These are phyloP conservation scores for Lodderomyces orthopsilosis DNA, from an alignment of 1,139 yeast species.

Conservation along the genomic window DNA sequence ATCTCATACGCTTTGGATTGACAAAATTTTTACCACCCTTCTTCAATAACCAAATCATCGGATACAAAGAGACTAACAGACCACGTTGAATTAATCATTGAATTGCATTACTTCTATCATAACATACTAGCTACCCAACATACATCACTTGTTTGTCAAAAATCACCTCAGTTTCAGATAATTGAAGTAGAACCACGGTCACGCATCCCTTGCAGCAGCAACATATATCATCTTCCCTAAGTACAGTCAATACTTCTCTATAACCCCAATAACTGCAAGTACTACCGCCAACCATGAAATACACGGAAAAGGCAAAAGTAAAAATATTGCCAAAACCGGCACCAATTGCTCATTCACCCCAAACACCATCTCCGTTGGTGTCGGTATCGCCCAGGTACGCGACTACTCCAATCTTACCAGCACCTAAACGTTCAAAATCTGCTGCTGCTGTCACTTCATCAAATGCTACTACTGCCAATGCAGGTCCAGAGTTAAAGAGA, in stretches of 20 bases:
- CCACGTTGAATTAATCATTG: neutral
- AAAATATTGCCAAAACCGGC: slow-evolving; percentile 28
- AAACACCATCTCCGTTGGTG: slow-evolving; percentile 13
- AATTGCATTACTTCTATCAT: neutral
- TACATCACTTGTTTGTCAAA: too few species aligned
- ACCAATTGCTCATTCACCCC: slow-evolving; percentile 12
- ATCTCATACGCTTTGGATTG: too few species aligned
- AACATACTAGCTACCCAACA: too few species aligned
- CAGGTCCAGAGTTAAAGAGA: neutral
- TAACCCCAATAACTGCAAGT: neutral
- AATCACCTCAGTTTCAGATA: too few species aligned
- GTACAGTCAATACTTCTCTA: neutral
- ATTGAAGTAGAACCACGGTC: neutral
- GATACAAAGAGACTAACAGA: neutral
- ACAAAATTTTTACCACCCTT: too few species aligned
- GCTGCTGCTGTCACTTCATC: neutral
- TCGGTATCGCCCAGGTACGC: slow-evolving; percentile 7
- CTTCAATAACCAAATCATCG: too few species aligned
- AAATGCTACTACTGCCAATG: neutral
- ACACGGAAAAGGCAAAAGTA: slow-evolving; percentile 33
- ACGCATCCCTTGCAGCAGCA: neutral
- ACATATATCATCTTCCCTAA: neutral
- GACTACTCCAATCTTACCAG: slow-evolving; percentile 3
- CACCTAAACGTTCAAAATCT: slow-evolving; percentile 3
- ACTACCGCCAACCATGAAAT: slow-evolving; percentile 10